Evolutionary conservation across 345 rosid genomes (phyloP).

Genomic region (Pistacia vera): DNA sequence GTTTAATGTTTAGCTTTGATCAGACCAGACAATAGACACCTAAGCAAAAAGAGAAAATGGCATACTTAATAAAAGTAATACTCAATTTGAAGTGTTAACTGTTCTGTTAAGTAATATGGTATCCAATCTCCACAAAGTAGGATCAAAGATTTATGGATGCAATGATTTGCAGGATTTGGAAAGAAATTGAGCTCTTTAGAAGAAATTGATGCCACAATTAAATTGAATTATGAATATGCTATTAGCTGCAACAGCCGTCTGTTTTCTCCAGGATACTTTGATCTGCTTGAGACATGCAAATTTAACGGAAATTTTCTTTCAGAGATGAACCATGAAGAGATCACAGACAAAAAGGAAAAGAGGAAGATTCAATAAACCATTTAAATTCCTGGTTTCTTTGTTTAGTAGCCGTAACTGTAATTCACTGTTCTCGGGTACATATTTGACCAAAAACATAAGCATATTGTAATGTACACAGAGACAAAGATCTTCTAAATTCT

Average conservation of each 20-base stretch:
- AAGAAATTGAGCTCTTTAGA: too few relatives aligned
- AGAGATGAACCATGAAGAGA: background rate
- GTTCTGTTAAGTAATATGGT: background rate
- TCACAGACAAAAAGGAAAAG: background rate
- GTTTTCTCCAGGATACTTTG: too few relatives aligned
- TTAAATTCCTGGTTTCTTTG: background rate
- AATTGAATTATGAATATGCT: too few relatives aligned
- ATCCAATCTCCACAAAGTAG: background rate
- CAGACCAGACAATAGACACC: background rate
- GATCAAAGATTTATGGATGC: background rate
- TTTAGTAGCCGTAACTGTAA: slow-evolving; percentile 1
- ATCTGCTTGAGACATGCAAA: too few relatives aligned
- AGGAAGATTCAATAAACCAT: background rate
- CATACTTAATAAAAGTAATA: background rate
- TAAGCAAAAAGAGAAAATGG: background rate
- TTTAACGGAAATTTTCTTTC: too few relatives aligned
- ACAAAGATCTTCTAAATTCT: slow-evolving; percentile 6
- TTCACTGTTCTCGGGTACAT: slow-evolving; percentile 12
- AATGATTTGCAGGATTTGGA: too few relatives aligned
- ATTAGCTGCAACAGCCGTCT: too few relatives aligned
- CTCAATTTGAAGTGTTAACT: background rate
- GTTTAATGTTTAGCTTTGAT: slow-evolving; percentile 12
- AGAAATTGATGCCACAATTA: too few relatives aligned
- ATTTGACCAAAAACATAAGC: background rate
- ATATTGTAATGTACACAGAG: background rate